Base-by-base conservation (phyloP, 169 alveolate genomes). In the Babesia gibsoni region DNA sequence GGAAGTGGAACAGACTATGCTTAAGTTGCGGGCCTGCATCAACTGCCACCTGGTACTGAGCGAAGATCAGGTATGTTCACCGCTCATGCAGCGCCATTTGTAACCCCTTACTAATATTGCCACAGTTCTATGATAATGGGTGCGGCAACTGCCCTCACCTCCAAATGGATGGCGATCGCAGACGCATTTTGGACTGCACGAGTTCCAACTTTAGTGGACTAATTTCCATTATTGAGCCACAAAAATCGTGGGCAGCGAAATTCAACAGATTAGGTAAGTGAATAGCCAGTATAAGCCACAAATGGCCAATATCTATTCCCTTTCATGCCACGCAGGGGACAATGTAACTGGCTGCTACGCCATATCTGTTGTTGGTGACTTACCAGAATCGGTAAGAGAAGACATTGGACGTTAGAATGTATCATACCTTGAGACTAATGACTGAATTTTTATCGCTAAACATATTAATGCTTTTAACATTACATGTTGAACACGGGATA, bases 261-360 rank as follows among this genome's bases (percentile, higher is more conserved):
- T 91, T 88, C 75, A 92, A 92, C 58, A 91, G 89, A 48, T 80
- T 92, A 36, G 75, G 91, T 73, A 58, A 5, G 72, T 69, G 10
- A 43, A 7, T 7, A 27, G 33, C 30, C 8, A 20, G n/a, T n/a
- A n/a, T n/a, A n/a, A n/a, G n/a, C 16, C 36, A 18, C 36, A 23
- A n/a, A n/a, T 20, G 52, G n/a, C 45, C 3, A 6, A 33, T 0
- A 42, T 33, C 33, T 25, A 30, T 39, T 25, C 9, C 12, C 33
- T 20, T 12, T 30, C 27, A 52, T 48, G 48, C 43, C 20, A 10
- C 16, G 5, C 61, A 75, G 84, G 43, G 32, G 79, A 87, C 25
- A 67, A 68, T 18, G 77, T 79, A n/a, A 96, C 96, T 0, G 96
- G 96, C 3, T 92, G 94, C 58, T 92, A 92, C 69, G 96, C 96